Evolutionary conservation across 2,329 filamentous ascomycete species (phyloP), one percentile per base, ranked within the genome.

Genomic region (Fusarium sp.): DNA sequence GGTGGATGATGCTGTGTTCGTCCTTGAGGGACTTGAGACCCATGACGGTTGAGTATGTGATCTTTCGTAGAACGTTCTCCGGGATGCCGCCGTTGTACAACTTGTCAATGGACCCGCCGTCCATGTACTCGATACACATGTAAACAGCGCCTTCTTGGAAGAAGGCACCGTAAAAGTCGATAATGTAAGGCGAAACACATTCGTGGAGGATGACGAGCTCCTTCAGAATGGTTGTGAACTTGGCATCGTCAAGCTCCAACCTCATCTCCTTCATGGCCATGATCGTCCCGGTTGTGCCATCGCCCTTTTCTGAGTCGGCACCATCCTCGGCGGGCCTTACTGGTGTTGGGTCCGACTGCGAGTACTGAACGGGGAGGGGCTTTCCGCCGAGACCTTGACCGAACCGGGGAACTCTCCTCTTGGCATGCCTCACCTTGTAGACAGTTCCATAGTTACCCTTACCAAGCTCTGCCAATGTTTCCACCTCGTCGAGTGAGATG

Each of bases 201-300:
- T 96, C 93, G 84, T 99, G 96, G 3, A 99, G 87, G 72, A 99
- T 96, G 78, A 99, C 94, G 56, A 99, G 87, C 83, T 99, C 96
- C 90, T 98, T 99, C 77, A 98, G 93, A 79, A 99, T 99, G 40
- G 96, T 95, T 8, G 94, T 92, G 80, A 99, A 98, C 82, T 99
- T 99, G 72, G 94, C 93, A 81, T 99, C 96, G 79, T 99, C 96
- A 62, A 99, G 87, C 82, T 99, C 96, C 11, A 99, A 87, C 22
- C 96, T 91, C 77, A 99, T 97, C 83, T 99, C 96, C 82, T 99
- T 99, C 96, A 99, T 99, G 16, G 96, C 96, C 96, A 99, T 98
- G 68, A 98, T 87, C 58, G 93, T 90, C 20, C 96, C 95, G 1
- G 91, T 92, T 1, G 89, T 90, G 6, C 84, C 85, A n/a, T 78